phyloP scores from a whole-genome alignment of 2,329 filamentous ascomycete species.

The Alternaria viburni region DNA sequence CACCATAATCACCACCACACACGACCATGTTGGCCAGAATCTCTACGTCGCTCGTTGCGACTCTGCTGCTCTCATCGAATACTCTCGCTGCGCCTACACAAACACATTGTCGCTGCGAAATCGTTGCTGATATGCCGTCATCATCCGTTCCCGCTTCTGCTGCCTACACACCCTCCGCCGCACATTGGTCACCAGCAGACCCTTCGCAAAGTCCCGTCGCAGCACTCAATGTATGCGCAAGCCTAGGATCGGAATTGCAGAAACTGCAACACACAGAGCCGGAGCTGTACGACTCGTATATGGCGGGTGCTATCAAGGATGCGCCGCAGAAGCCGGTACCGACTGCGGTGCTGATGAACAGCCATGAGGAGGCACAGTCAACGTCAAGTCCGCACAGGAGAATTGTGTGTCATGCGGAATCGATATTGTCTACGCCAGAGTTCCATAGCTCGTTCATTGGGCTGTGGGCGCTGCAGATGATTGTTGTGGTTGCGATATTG shows the following conservation, averaged over 20 bases:
- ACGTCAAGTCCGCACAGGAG: slow-evolving; percentile 12
- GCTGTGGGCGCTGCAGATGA: slow-evolving; percentile 34
- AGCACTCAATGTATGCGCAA: slow-evolving; percentile 24
- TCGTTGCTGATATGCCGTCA: slow-evolving; percentile 19
- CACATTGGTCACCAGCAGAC: slow-evolving; percentile 29
- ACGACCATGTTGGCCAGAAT: slow-evolving; percentile 21
- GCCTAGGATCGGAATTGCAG: slow-evolving; percentile 36
- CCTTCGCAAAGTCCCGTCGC: slow-evolving; percentile 18
- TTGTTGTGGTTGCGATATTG: slow-evolving; percentile 33
- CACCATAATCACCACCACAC: not conserved
- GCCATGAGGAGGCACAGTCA: slow-evolving; percentile 4
- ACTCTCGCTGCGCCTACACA: slow-evolving; percentile 29
- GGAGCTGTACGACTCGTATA: slow-evolving; percentile 34
- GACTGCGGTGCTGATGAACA: slow-evolving; percentile 23
- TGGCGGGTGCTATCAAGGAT: slow-evolving; percentile 12
- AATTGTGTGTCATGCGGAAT: slow-evolving; percentile 25
- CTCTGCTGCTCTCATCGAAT: slow-evolving; percentile 5
- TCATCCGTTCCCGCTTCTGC: slow-evolving; percentile 7
- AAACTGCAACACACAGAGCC: slow-evolving; percentile 30
- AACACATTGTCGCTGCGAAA: slow-evolving; percentile 39
- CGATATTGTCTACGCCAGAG: slow-evolving; percentile 1
- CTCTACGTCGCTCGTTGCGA: slow-evolving; percentile 18
- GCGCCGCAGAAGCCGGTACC: slow-evolving; percentile 21
- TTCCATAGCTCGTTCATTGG: slow-evolving; percentile 34
- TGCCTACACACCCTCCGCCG: slow-evolving; percentile 24